Evolutionary conservation across 805 yeast genomes (phyloP), one percentile per base, ranked within the genome.

Genomic region (Candida pseudoglaebosa): DNA sequence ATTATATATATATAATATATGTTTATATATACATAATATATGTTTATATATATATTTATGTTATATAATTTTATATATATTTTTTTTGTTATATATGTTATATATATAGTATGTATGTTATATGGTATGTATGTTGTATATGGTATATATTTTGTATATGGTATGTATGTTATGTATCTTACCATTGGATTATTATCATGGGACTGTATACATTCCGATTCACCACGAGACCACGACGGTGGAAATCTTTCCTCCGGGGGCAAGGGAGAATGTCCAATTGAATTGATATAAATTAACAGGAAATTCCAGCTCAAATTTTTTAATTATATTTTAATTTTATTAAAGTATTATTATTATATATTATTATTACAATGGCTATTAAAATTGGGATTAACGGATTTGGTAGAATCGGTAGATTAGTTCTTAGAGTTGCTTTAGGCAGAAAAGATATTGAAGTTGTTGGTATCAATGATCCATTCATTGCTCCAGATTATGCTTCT

Each of bases 401-500:
- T 83, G 95, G 95, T 59, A 82, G 95, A 72, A 86, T 86, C 61
- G 95, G 95, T 53, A 86, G 95, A 72, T 78, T 86, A 55, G 95
- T 82, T 49, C 72, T 87, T 57, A 82, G 95, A 75, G 76, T 84
- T 62, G 95, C 95, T 47, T 70, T 86, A 50, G 50, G 65, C 45
- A 79, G 87, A 78, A 65, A 72, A 42, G 89, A 82, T 70, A 82
- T 88, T 59, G 77, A 84, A 56, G 83, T 88, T 49, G 86, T 85
- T 49, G 95, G 95, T 51, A 73, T 88, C 77, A 88, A 88, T 68
- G 93, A 88, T 68, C 96, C 96, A 47, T 87, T 85, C 77, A 88
- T 87, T 58, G 79, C 80, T 47, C 77, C 93, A 45, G 95, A 87
- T 53, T 87, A 87, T 70, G 95, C 95, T 59, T 85, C 95, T 49